Conservation (phyloP, 2,329 filamentous ascomycete genomes). For the Xylaria sp. region DNA sequence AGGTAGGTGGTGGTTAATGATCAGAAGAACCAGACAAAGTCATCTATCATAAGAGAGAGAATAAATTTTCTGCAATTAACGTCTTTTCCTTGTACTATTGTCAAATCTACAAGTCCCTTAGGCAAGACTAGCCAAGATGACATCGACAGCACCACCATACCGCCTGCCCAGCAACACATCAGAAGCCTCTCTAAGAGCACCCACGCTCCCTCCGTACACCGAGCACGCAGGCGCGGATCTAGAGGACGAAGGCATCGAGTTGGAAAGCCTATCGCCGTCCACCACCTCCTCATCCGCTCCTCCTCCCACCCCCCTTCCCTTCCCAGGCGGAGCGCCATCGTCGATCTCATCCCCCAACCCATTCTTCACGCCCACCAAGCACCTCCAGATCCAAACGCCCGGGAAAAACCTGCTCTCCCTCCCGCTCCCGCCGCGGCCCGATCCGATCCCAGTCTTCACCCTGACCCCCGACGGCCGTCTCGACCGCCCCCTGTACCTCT, state of each 20-base stretch:
- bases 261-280: slow-evolving; percentile 25
- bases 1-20: neutral
- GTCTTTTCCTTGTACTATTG: neutral
- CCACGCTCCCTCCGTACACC: slow-evolving; percentile 29
- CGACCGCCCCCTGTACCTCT: slow-evolving; percentile 61
- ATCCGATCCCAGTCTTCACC: slow-evolving; percentile 58
- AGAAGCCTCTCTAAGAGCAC: slow-evolving; percentile 18
- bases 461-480: slow-evolving; percentile 50
- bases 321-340: neutral
- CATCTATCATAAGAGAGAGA: neutral
- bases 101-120: neutral
- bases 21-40: neutral
- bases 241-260: slow-evolving; percentile 22
- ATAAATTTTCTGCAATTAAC: neutral
- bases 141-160: slow-evolving; percentile 26
- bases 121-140: slow-evolving; percentile 16
- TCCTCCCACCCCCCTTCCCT: too few relatives aligned
- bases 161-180: slow-evolving; percentile 6
- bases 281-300: slow-evolving; percentile 14
- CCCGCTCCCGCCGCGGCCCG: slow-evolving; percentile 45
- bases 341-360: slow-evolving; percentile 4
- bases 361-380: slow-evolving; percentile 56
- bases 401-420: slow-evolving; percentile 59
- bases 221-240: slow-evolving; percentile 20
- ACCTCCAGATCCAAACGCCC: slow-evolving; percentile 61